These are phyloP conservation scores for Coprinopsis marcescibilis DNA, from an alignment of 768 basidiomycete species.

Conservation along the genomic window DNA sequence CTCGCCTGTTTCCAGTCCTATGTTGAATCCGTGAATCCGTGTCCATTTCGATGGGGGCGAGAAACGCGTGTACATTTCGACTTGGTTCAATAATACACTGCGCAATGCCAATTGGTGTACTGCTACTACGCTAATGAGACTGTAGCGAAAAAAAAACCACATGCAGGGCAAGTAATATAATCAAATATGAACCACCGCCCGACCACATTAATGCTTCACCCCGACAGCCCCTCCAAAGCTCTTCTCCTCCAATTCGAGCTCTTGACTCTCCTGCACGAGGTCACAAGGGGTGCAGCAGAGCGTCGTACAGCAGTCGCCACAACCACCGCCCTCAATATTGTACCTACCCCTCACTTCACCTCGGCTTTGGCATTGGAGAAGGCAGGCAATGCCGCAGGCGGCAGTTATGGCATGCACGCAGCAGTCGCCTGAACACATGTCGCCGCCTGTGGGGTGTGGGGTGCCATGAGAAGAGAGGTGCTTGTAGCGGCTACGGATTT, in stretches of 20 bases:
- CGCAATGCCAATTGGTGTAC: too few relatives aligned
- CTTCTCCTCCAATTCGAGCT: constrained; percentile 18
- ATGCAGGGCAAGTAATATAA: too few relatives aligned
- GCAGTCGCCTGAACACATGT: background rate
- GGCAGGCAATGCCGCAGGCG: background rate
- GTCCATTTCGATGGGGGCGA: too few relatives aligned
- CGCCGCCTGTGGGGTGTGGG: constrained; percentile 13
- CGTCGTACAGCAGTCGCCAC: constrained; percentile 15
- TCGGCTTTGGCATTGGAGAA: constrained; percentile 12
- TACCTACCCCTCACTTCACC: constrained; percentile 16
- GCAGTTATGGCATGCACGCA: background rate
- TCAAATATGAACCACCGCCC: background rate
- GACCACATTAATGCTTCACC: background rate
- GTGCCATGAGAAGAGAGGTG: constrained; percentile 27
- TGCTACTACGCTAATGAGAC: too few relatives aligned
- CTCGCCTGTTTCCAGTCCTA: too few relatives aligned
- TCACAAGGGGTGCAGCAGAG: constrained; percentile 19
- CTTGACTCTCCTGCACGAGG: constrained; percentile 16
- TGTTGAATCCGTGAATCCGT: too few relatives aligned
- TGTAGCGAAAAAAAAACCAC: too few relatives aligned
- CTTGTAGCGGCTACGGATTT: constrained; percentile 33
- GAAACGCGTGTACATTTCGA: too few relatives aligned
- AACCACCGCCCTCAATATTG: constrained; percentile 15
- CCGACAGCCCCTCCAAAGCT: background rate
- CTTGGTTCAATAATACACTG: too few relatives aligned